Conservation (phyloP, 176 grass and related monocot genomes). For the Oryza rufipogon region DNA sequence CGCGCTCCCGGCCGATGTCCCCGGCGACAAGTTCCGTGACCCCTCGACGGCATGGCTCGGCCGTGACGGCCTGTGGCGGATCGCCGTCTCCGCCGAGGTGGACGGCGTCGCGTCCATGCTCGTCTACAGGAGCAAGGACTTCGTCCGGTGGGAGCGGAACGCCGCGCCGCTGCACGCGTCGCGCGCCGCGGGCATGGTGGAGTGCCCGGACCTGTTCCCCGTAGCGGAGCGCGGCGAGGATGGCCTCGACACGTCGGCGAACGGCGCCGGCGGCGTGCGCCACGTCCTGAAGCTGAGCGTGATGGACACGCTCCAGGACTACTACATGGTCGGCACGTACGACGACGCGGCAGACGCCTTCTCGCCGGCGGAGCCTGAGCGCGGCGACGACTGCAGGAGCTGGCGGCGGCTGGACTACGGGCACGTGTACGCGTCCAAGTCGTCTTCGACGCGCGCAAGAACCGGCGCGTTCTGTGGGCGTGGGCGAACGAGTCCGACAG, state of each 20-base stretch:
- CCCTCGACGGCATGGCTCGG: constrained; percentile 13
- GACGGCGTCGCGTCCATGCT: not conserved
- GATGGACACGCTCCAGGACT: not conserved
- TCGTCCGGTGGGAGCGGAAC: not conserved
- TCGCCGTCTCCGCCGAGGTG: not conserved
- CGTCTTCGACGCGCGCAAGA: not conserved
- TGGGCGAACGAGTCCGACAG: not conserved
- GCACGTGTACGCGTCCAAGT: not conserved
- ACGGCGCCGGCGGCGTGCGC: not conserved
- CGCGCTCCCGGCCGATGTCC: not conserved
- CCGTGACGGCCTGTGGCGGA: not conserved
- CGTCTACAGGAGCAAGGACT: constrained; percentile 25
- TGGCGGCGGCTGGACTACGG: not conserved
- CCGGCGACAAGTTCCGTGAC: constrained; percentile 22
- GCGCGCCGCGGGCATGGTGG: not conserved
- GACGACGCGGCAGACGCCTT: not conserved
- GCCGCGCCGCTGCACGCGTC: constrained; percentile 10
- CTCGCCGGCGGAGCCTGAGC: not conserved
- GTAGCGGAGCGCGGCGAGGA: not conserved
- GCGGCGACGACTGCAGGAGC: not conserved
- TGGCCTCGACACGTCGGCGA: not conserved
- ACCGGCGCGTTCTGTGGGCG: not conserved
- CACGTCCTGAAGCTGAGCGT: constrained; percentile 26
- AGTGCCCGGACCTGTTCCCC: constrained; percentile 1
- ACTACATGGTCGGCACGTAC: constrained; percentile 12